These are phyloP conservation scores for Byssothecium circinans DNA, from an alignment of 2,329 filamentous ascomycete species.

Conservation along the genomic window DNA sequence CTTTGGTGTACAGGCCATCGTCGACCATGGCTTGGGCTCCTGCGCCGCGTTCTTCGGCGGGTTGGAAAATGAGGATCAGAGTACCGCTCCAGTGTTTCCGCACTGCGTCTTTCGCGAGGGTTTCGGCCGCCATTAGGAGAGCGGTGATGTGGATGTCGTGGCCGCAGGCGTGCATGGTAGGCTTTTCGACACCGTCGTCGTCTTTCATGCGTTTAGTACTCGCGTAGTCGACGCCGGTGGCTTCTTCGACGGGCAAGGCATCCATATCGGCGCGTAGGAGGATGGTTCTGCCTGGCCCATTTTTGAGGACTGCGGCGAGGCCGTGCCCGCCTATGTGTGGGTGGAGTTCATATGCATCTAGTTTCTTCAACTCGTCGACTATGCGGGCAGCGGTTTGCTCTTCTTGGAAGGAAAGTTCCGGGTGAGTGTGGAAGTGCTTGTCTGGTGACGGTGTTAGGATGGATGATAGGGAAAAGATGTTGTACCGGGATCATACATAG, in stretches of 20 bases:
- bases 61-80: constrained; percentile 66
- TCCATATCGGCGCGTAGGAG: constrained; percentile 66
- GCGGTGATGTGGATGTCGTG: constrained; percentile 64
- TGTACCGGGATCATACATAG: constrained; percentile 25
- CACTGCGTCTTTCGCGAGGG: constrained; percentile 46
- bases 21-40: constrained; percentile 67
- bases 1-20: constrained; percentile 58
- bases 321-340: constrained; percentile 61
- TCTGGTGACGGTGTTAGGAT: constrained; percentile 17
- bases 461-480: neutral
- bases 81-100: constrained; percentile 60
- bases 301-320: constrained; percentile 58
- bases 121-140: constrained; percentile 58
- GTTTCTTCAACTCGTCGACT: constrained; percentile 25
- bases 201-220: constrained; percentile 45
- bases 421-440: constrained; percentile 39
- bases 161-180: constrained; percentile 70
- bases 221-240: constrained; percentile 58
- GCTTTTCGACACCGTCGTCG: constrained; percentile 52
- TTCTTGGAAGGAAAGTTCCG: constrained; percentile 43
- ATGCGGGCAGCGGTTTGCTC: constrained; percentile 36
- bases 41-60: constrained; percentile 64
- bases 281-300: constrained; percentile 58
- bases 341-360: constrained; percentile 49
- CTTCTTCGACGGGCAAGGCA: constrained; percentile 60